Percentiles rank a stretch among this genome's conserved stretches.
phyloP scores from a whole-genome alignment of 2,329 filamentous ascomycete genomes.

The Aspergillus persii region DNA sequence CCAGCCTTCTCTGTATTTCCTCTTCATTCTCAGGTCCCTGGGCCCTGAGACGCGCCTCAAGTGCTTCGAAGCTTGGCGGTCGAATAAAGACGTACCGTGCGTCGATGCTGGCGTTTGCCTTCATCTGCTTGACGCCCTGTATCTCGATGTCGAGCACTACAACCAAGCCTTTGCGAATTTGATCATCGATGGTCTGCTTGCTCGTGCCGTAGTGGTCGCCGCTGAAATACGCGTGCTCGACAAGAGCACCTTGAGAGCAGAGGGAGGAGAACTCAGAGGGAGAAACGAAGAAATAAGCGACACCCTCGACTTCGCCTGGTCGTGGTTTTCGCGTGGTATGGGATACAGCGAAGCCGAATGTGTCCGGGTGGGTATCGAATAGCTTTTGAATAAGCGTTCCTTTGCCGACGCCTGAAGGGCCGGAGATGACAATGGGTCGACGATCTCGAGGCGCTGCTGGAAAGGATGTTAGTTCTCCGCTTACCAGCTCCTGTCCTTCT shows the following conservation, averaged over 20 bases:
- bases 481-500: no score
- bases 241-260: conserved; percentile 64
- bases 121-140: conserved; percentile 84
- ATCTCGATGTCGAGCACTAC: conserved; percentile 90
- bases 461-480: background rate
- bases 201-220: conserved; percentile 79
- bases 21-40: no score
- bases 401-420: conserved; percentile 31
- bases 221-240: conserved; percentile 78
- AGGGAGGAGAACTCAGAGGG: conserved; percentile 62
- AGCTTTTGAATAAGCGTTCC: conserved; percentile 29
- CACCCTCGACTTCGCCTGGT: conserved; percentile 67
- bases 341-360: conserved; percentile 28
- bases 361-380: conserved; percentile 27
- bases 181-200: conserved; percentile 42
- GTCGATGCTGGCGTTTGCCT: conserved; percentile 57
- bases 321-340: conserved; percentile 71
- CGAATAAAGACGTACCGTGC: no score
- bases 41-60: no score
- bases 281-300: conserved; percentile 72
- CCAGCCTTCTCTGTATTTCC: no score
- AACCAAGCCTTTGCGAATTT: conserved; percentile 44
- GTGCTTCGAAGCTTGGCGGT: no score
- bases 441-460: conserved; percentile 7
- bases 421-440: conserved; percentile 29